phyloP scores from a whole-genome alignment of 305 asterid species.

The Rubia tinctorum region DNA sequence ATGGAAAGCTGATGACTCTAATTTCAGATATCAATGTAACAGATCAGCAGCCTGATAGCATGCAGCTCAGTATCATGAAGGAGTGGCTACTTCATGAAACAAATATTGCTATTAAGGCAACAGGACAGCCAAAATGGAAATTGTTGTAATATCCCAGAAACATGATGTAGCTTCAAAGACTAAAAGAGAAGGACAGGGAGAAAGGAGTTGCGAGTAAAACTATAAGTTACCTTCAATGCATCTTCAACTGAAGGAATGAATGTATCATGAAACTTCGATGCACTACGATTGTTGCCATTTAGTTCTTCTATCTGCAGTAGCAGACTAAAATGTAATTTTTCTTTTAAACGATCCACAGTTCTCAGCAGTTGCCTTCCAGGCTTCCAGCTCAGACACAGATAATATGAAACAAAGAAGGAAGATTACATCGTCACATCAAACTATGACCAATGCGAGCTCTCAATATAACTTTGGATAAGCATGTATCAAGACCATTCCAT shows the following conservation, averaged over 20 bases:
- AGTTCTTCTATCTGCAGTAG: slow-evolving; percentile 60
- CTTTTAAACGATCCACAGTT: background rate
- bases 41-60: background rate
- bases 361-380: background rate
- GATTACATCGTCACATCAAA: background rate
- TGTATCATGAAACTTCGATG: slow-evolving; percentile 47
- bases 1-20: slow-evolving; percentile 9
- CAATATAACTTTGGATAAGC: background rate
- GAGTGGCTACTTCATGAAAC: background rate
- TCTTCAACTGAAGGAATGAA: slow-evolving; percentile 74
- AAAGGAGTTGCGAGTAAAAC: background rate
- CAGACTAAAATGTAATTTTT: background rate
- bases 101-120: background rate
- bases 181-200: background rate
- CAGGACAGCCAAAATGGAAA: background rate
- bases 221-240: slow-evolving; percentile 58
- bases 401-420: background rate
- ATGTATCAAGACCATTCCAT: background rate
- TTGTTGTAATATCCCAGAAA: background rate
- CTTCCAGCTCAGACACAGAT: background rate
- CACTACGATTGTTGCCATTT: slow-evolving; percentile 41
- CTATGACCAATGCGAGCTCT: background rate
- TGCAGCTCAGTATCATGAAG: background rate
- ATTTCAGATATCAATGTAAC: background rate
- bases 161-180: background rate